phyloP scores from a whole-genome alignment of 768 basidiomycete species.

The Boletus tomentosulus region DNA sequence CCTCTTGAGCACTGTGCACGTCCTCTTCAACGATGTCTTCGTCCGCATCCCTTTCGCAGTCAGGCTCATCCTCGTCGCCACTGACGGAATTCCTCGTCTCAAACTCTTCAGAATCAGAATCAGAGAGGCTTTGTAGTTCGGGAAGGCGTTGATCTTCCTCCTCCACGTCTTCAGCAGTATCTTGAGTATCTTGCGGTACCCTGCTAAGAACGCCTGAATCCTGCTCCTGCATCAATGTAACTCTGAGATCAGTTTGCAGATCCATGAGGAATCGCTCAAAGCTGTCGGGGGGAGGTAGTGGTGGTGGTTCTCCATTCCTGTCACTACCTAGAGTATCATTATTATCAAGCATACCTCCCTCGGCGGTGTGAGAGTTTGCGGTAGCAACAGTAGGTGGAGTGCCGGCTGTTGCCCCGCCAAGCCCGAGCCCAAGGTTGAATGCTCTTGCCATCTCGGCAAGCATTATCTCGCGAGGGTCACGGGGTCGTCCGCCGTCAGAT shows the following conservation, averaged over 20 bases:
- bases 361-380: conserved; percentile 7
- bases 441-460: conserved; percentile 79
- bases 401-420: conserved; percentile 27
- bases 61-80: conserved; percentile 25
- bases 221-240: conserved; percentile 47
- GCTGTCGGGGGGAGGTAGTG: conserved; percentile 53
- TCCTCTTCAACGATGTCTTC: conserved; percentile 27
- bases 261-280: conserved; percentile 82
- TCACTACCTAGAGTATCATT: conserved; percentile 4
- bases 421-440: conserved; percentile 66
- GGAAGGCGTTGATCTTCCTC: conserved; percentile 18
- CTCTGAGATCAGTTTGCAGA: conserved; percentile 67
- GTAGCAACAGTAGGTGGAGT: conserved; percentile 2
- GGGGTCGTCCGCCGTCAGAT: conserved; percentile 11
- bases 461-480: conserved; percentile 65
- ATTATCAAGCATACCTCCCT: conserved; percentile 6
- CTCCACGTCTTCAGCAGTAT: conserved; percentile 11
- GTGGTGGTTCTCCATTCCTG: conserved; percentile 12
- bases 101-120: conserved; percentile 29
- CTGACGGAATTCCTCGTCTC: conserved; percentile 12
- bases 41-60: conserved; percentile 28
- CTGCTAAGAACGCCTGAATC: conserved; percentile 6
- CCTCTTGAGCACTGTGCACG: conserved; percentile 21
- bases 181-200: conserved; percentile 6
- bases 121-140: conserved; percentile 22